Percentiles rank a stretch among this genome's conserved stretches.
These are phyloP conservation scores for Auricularia heimuer DNA, from an alignment of 768 basidiomycete species.

Conservation along the genomic window DNA sequence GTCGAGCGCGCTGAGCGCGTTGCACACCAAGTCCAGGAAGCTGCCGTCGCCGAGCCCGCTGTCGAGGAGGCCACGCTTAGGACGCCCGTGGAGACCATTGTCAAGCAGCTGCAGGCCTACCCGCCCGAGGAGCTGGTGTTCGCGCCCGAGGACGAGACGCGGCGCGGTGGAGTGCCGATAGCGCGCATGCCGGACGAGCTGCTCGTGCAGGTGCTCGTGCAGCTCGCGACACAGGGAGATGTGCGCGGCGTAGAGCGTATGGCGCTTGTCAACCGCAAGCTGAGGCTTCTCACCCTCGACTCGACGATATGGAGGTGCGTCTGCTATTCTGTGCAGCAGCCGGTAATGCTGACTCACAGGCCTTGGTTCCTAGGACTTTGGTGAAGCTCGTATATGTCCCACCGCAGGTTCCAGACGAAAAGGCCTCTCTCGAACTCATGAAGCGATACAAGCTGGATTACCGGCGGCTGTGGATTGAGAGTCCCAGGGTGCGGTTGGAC, in stretches of 20 bases:
- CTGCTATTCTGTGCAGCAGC: neutral
- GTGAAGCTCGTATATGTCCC: constrained; percentile 59
- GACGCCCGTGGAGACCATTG: neutral
- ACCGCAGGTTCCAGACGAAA: constrained; percentile 57
- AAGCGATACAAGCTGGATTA: constrained; percentile 51
- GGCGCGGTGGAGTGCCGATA: constrained; percentile 36
- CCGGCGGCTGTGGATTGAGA: constrained; percentile 70
- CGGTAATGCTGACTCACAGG: neutral
- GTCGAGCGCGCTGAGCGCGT: neutral
- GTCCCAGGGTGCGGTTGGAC: constrained; percentile 75
- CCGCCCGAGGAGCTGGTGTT: constrained; percentile 28
- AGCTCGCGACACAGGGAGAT: constrained; percentile 35
- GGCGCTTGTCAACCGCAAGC: constrained; percentile 60
- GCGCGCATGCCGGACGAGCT: constrained; percentile 67
- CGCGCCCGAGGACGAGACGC: constrained; percentile 57
- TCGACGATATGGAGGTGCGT: constrained; percentile 63
- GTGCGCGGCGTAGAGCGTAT: constrained; percentile 67
- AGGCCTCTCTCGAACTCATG: constrained; percentile 40
- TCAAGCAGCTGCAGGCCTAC: neutral
- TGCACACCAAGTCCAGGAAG: neutral
- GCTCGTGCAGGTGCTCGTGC: constrained; percentile 52
- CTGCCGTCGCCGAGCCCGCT: neutral
- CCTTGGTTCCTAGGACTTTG: constrained; percentile 36
- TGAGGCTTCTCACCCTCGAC: constrained; percentile 63
- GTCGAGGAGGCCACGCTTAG: neutral